These are phyloP conservation scores for Streptanthus diversifolius DNA, from an alignment of 345 rosid genomes.

Conservation along the genomic window DNA sequence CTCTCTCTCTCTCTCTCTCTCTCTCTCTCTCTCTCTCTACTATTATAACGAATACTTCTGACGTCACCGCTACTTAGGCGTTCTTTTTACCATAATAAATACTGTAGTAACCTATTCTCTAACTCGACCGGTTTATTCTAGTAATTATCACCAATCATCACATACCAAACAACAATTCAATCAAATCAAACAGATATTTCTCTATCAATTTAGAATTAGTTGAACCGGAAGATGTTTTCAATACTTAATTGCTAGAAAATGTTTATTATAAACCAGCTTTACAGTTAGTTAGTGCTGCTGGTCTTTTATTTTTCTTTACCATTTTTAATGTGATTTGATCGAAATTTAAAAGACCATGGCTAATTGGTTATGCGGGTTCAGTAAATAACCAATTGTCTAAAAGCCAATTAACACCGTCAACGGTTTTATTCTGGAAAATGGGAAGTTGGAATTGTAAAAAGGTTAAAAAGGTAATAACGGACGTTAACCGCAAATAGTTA, in stretches of 20 bases:
- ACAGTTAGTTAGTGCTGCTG: not conserved
- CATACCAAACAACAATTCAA: not conserved
- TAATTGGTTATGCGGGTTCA: not conserved
- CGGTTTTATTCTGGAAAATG: not conserved
- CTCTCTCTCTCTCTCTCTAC: not conserved
- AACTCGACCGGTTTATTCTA: slow-evolving; percentile 21
- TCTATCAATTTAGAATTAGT: not conserved
- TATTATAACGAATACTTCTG: slow-evolving; percentile 61
- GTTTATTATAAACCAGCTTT: not conserved
- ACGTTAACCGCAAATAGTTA: slow-evolving; percentile 21
- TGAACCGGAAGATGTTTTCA: not conserved
- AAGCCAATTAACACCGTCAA: slow-evolving; percentile 23
- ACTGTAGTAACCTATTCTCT: slow-evolving; percentile 5
- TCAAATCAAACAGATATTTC: not conserved
- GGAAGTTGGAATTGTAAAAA: not conserved
- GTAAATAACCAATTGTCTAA: not conserved
- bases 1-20: not conserved
- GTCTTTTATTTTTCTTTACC: not conserved
- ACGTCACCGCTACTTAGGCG: slow-evolving; percentile 66
- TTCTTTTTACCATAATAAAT: slow-evolving; percentile 25
- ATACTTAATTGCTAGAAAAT: not conserved
- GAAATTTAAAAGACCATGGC: not conserved
- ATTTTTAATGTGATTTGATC: not conserved
- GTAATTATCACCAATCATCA: not conserved
- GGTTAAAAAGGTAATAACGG: not conserved